phyloP scores from a whole-genome alignment of 2,329 filamentous ascomycete genomes.

The Aotearoamyces nothofagi region DNA sequence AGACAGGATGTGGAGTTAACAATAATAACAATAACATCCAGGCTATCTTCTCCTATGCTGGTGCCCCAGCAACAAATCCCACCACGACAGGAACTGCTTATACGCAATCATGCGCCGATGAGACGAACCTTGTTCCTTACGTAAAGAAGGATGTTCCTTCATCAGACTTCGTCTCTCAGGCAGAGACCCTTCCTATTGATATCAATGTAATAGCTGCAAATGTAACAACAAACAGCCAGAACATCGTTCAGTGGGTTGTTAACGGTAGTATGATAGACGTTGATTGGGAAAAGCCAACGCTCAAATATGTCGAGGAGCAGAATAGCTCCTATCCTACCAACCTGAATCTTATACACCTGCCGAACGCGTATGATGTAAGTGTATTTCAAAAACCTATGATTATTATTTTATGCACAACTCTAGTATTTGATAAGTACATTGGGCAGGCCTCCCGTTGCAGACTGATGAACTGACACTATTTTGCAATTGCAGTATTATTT shows the following conservation, averaged over 20 bases:
- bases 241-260: slow-evolving; percentile 4
- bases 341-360: slow-evolving; percentile 6
- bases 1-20: slow-evolving; percentile 5
- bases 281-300: slow-evolving; percentile 25
- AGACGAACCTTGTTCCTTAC: slow-evolving; percentile 5
- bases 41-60: slow-evolving; percentile 8
- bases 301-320: slow-evolving; percentile 19
- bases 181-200: not conserved
- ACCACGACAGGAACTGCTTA: slow-evolving; percentile 1
- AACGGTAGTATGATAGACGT: slow-evolving; percentile 18
- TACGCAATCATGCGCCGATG: slow-evolving; percentile 5
- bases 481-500: slow-evolving; percentile 6
- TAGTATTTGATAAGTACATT: too few relatives aligned
- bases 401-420: too few relatives aligned
- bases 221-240: not conserved
- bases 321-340: slow-evolving; percentile 8
- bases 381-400: too few relatives aligned
- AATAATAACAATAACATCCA: slow-evolving; percentile 7
- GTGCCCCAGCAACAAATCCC: slow-evolving; percentile 6
- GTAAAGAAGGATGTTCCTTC: not conserved
- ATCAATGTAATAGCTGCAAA: not conserved
- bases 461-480: not conserved
- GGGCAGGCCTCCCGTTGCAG: too few relatives aligned
- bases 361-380: slow-evolving; percentile 5
- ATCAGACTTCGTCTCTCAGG: not conserved